Percentiles rank a stretch among this genome's conserved stretches.
These are phyloP conservation scores for Phialophora expanda DNA, from an alignment of 2,329 filamentous ascomycete species.

Conservation along the genomic window DNA sequence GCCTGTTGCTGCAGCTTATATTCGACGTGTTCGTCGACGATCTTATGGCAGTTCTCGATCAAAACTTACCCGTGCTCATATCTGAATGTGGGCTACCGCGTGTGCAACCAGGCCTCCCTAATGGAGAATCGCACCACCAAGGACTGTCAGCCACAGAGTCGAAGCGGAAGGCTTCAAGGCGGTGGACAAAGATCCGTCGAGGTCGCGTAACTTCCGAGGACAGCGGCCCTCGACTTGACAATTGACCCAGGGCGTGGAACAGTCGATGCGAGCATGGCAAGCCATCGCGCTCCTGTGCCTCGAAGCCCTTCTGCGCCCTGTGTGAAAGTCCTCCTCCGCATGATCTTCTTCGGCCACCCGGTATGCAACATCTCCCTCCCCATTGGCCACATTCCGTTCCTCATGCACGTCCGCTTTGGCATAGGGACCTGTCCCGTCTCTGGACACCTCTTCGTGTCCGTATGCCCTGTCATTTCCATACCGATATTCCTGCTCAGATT, in stretches of 20 bases:
- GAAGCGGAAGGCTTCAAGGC: neutral
- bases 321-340: too few species aligned
- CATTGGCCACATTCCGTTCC: neutral
- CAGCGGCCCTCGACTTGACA: neutral
- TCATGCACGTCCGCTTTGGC: neutral
- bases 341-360: neutral
- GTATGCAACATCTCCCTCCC: neutral
- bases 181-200: neutral
- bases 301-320: neutral
- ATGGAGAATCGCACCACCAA: neutral
- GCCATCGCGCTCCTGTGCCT: conserved; percentile 1
- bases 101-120: neutral
- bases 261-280: neutral
- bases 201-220: neutral
- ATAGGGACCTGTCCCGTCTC: neutral
- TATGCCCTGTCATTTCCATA: neutral
- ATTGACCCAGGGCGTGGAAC: neutral
- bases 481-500: neutral
- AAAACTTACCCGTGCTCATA: neutral
- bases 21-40: conserved; percentile 1
- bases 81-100: neutral
- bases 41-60: neutral
- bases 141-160: neutral
- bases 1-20: neutral
- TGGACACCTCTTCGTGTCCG: neutral